A percentile compares a stretch with the other conserved stretches of the same genome.
phyloP scores from a whole-genome alignment of 2,329 filamentous ascomycete genomes.

The Nemania bipapillata region DNA sequence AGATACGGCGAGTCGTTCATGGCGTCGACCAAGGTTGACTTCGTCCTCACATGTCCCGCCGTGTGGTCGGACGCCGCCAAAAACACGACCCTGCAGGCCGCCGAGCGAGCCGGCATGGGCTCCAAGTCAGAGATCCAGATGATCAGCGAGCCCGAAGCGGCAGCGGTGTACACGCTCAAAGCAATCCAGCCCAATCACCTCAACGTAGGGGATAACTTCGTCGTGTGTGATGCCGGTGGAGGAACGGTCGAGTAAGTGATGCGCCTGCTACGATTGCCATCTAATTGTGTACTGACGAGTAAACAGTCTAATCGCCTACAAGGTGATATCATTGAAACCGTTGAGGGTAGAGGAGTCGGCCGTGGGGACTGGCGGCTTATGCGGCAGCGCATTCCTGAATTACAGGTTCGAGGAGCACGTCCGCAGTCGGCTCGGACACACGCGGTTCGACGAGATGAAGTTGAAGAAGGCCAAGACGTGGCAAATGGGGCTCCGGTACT shows the following conservation, averaged over 20 bases:
- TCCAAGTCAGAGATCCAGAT: slow-evolving; percentile 75
- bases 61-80: slow-evolving; percentile 90
- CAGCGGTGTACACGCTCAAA: slow-evolving; percentile 81
- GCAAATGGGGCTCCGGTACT: slow-evolving; percentile 81
- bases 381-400: slow-evolving; percentile 82
- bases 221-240: slow-evolving; percentile 72
- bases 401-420: slow-evolving; percentile 84
- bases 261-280: not conserved
- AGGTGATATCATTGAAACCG: slow-evolving; percentile 77
- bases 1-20: slow-evolving; percentile 83
- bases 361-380: slow-evolving; percentile 80
- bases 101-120: slow-evolving; percentile 82
- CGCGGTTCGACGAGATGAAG: slow-evolving; percentile 78
- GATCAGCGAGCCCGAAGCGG: slow-evolving; percentile 83
- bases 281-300: not conserved
- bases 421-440: slow-evolving; percentile 71
- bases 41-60: slow-evolving; percentile 82
- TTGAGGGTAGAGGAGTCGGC: slow-evolving; percentile 81
- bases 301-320: slow-evolving; percentile 77
- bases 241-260: slow-evolving; percentile 71
- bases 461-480: slow-evolving; percentile 80
- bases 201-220: slow-evolving; percentile 73
- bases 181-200: slow-evolving; percentile 80
- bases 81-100: slow-evolving; percentile 80
- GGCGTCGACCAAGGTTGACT: slow-evolving; percentile 78